A percentile compares a stretch with the other conserved stretches of the same genome.
Conservation (phyloP, 2,329 filamentous ascomycete genomes). For the Stagonosporopsis vannaccii region DNA sequence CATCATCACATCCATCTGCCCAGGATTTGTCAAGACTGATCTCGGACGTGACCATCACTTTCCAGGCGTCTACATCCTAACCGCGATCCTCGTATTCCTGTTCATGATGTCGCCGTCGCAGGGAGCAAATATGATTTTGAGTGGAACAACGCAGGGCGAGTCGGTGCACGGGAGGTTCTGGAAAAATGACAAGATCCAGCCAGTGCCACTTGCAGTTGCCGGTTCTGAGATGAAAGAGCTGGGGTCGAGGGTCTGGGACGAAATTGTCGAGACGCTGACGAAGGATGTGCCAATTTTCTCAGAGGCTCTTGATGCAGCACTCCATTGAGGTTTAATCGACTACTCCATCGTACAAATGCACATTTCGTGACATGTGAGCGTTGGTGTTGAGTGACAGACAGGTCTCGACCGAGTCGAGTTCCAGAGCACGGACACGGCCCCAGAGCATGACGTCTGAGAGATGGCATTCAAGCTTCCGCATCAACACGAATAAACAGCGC, state of each 20-base stretch:
- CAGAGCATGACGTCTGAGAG: slow-evolving; percentile 11
- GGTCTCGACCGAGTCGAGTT: neutral
- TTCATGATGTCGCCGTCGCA: slow-evolving; percentile 37
- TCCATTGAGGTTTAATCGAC: neutral
- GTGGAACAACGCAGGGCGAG: slow-evolving; percentile 45
- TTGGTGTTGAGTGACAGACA: neutral
- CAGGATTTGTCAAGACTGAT: slow-evolving; percentile 40
- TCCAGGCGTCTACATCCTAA: slow-evolving; percentile 34
- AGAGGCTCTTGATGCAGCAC: slow-evolving; percentile 4
- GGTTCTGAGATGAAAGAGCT: slow-evolving; percentile 44
- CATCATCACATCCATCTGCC: slow-evolving; percentile 48
- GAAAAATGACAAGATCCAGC: slow-evolving; percentile 44
- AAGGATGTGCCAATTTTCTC: slow-evolving; percentile 37
- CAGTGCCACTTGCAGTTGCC: slow-evolving; percentile 36
- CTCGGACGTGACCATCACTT: slow-evolving; percentile 43
- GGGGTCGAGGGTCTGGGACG: slow-evolving; percentile 40
- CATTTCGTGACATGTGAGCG: neutral
- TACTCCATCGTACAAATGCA: neutral
- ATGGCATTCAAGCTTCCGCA: slow-evolving; percentile 20
- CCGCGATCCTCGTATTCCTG: slow-evolving; percentile 28
- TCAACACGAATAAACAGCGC: slow-evolving; percentile 8
- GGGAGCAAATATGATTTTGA: slow-evolving; percentile 44
- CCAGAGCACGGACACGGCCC: slow-evolving; percentile 15
- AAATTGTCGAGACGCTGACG: slow-evolving; percentile 43
- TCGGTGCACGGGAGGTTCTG: slow-evolving; percentile 46